Conservation (phyloP, 176 grass and related monocot species). For the Phoenix roebelenii region DNA sequence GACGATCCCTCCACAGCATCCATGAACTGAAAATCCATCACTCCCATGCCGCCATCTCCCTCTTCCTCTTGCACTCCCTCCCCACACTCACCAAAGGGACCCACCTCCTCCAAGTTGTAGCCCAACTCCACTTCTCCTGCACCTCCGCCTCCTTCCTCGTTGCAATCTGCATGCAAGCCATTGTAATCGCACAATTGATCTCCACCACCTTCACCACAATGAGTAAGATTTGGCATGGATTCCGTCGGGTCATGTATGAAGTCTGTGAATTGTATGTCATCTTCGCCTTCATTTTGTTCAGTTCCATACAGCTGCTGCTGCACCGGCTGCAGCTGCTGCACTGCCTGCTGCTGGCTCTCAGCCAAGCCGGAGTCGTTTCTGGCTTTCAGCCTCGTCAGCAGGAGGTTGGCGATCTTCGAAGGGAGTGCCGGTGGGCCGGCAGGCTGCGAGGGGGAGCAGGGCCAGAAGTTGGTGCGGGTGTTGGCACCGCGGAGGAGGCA, state of each 20-base stretch:
- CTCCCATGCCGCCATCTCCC: conserved; percentile 7
- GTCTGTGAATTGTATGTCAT: conserved; percentile 37
- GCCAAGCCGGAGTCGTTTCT: too few relatives aligned
- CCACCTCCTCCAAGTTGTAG: background rate
- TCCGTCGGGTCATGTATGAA: conserved; percentile 26
- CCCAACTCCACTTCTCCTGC: too few relatives aligned
- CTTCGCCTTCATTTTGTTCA: background rate
- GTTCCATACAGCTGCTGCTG: too few relatives aligned
- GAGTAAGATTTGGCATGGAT: background rate
- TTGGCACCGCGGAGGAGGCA: too few relatives aligned
- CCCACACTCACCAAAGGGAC: background rate
- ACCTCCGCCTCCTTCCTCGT: background rate
- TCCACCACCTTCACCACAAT: conserved; percentile 18
- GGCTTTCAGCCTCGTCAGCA: too few relatives aligned
- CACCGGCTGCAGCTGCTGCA: too few relatives aligned
- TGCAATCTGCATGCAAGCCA: background rate
- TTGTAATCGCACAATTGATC: background rate
- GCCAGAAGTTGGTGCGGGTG: too few relatives aligned
- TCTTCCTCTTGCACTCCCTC: conserved; percentile 18
- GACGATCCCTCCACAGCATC: conserved; percentile 23
- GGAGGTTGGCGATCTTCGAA: too few relatives aligned
- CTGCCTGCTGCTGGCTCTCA: too few relatives aligned
- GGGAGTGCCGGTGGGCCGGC: too few relatives aligned
- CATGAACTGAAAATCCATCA: conserved; percentile 60
- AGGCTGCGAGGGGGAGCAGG: too few relatives aligned